Evolutionary conservation across 495 filamentous ascomycete species (phyloP).

Genomic region (Tetracladium marchalianum): DNA sequence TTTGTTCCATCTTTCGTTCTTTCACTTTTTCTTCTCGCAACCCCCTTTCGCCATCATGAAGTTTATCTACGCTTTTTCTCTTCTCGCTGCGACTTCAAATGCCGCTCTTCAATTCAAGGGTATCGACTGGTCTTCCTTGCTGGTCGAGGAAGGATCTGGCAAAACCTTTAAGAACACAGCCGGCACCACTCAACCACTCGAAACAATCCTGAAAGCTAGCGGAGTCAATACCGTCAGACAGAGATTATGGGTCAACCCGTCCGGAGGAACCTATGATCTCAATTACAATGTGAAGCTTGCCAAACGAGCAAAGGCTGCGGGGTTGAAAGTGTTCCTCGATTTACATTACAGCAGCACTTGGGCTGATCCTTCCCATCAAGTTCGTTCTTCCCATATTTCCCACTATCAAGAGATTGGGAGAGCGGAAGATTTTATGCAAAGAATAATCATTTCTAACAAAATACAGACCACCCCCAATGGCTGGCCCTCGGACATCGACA

Average conservation of each 20-base stretch:
- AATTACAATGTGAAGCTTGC: slow-evolving; percentile 62
- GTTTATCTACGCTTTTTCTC: too few relatives aligned
- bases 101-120: slow-evolving; percentile 53
- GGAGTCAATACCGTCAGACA: slow-evolving; percentile 67
- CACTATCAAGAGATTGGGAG: neutral
- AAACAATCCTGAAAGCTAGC: slow-evolving; percentile 49
- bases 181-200: slow-evolving; percentile 44
- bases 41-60: too few relatives aligned
- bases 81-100: neutral
- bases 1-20: too few relatives aligned
- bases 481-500: slow-evolving; percentile 48
- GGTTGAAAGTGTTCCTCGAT: slow-evolving; percentile 56
- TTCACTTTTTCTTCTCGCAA: too few relatives aligned
- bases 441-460: neutral
- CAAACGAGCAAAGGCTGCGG: slow-evolving; percentile 50
- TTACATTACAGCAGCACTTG: slow-evolving; percentile 65
- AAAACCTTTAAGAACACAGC: slow-evolving; percentile 47
- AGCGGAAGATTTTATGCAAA: slow-evolving; percentile 33
- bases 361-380: slow-evolving; percentile 37
- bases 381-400: slow-evolving; percentile 8
- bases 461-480: slow-evolving; percentile 41
- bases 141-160: slow-evolving; percentile 52
- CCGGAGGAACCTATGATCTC: slow-evolving; percentile 54
- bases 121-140: slow-evolving; percentile 64
- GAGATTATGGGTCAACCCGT: slow-evolving; percentile 62